phyloP scores from a whole-genome alignment of 805 yeast species.

The Jamesozyma rosinii region DNA sequence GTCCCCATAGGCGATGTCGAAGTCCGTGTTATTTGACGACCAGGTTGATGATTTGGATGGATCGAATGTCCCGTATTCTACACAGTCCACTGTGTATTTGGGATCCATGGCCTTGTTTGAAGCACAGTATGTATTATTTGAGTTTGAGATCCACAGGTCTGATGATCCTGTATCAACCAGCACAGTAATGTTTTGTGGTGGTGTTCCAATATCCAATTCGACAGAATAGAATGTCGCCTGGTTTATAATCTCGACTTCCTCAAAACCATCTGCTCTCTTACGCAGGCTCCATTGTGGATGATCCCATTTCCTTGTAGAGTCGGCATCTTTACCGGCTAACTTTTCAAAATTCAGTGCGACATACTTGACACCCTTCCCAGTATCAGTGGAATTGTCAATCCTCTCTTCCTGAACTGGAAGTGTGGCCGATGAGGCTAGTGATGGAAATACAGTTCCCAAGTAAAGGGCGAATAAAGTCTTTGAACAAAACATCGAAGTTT shows the following conservation, averaged over 20 bases:
- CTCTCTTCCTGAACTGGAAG: background rate
- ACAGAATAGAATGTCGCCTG: constrained; percentile 39
- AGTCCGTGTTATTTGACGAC: constrained; percentile 29
- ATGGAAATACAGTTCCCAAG: background rate
- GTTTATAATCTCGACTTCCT: constrained; percentile 32
- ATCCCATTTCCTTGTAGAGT: constrained; percentile 1
- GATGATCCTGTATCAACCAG: constrained; percentile 67
- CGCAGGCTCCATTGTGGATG: constrained; percentile 6
- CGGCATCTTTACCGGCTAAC: constrained; percentile 15
- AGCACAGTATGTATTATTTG: constrained; percentile 40
- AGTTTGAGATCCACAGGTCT: constrained; percentile 48
- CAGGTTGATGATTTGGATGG: constrained; percentile 17
- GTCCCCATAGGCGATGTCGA: constrained; percentile 46
- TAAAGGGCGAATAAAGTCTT: too few relatives aligned
- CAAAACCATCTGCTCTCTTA: constrained; percentile 28
- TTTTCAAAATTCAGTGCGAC: constrained; percentile 20
- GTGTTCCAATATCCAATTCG: constrained; percentile 44
- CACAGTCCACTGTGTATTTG: constrained; percentile 35
- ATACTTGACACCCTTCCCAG: background rate
- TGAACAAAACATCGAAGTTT: too few relatives aligned
- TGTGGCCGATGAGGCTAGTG: background rate
- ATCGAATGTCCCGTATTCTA: constrained; percentile 31
- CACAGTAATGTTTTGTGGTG: constrained; percentile 43
- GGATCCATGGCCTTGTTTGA: constrained; percentile 9
- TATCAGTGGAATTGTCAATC: background rate